Evolutionary conservation across 768 basidiomycete species (phyloP).

Genomic region (Lentinus tigrinus): DNA sequence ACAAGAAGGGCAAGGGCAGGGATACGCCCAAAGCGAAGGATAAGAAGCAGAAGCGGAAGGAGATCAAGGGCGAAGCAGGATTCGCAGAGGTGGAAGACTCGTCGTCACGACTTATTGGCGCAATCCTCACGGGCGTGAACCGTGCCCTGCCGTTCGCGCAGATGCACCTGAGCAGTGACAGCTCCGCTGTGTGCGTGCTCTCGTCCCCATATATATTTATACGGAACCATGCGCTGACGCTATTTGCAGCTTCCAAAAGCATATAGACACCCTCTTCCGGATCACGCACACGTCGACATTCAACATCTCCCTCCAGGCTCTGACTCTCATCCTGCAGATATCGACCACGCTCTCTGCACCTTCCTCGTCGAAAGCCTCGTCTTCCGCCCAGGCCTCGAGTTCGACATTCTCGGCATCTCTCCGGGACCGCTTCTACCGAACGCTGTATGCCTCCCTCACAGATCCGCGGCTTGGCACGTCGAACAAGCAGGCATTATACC

Average conservation of each 20-base stretch:
- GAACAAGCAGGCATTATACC: conserved; percentile 94
- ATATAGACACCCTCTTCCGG: conserved; percentile 90
- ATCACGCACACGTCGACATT: conserved; percentile 96
- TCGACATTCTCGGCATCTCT: conserved; percentile 49
- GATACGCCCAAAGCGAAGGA: neutral
- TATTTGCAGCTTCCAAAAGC: conserved; percentile 66
- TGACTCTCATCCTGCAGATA: conserved; percentile 87
- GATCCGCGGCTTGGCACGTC: conserved; percentile 79
- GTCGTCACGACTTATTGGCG: conserved; percentile 82
- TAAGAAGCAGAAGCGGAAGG: conserved; percentile 37
- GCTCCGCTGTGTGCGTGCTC: conserved; percentile 47
- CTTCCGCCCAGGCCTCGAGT: conserved; percentile 36
- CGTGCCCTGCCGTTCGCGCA: conserved; percentile 93
- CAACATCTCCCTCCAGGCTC: conserved; percentile 92
- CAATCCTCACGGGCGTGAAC: conserved; percentile 91
- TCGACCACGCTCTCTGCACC: conserved; percentile 45
- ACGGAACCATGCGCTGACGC: neutral
- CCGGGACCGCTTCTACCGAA: conserved; percentile 70
- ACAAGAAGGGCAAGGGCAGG: conserved; percentile 20
- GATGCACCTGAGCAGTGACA: conserved; percentile 58
- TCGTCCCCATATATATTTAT: neutral
- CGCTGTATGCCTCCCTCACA: conserved; percentile 86
- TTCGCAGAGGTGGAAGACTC: conserved; percentile 76
- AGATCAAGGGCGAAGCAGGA: conserved; percentile 58
- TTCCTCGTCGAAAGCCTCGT: conserved; percentile 7